Conservation (phyloP, 371 early-diverging fungal species). For the Chytridium lagenaria region DNA sequence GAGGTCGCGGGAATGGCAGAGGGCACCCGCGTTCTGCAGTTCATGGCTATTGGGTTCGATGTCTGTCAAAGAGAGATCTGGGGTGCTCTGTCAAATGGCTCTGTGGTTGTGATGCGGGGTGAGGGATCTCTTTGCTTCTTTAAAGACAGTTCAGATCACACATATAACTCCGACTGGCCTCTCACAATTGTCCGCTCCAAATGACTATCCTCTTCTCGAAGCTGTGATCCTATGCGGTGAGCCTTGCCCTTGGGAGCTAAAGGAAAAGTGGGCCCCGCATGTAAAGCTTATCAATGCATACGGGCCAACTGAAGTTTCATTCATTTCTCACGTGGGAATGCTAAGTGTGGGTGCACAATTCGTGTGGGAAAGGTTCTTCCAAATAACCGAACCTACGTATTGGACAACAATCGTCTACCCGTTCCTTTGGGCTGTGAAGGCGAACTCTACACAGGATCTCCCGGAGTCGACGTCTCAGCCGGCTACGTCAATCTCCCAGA, state of each 20-base stretch:
- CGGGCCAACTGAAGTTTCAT: conserved; percentile 25
- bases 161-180: conserved; percentile 22
- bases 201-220: neutral
- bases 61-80: conserved; percentile 21
- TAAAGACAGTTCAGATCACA: neutral
- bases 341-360: neutral
- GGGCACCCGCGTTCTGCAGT: conserved; percentile 18
- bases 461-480: conserved; percentile 22
- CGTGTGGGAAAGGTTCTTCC: conserved; percentile 15
- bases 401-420: conserved; percentile 18
- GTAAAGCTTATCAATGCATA: conserved; percentile 20
- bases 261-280: conserved; percentile 3
- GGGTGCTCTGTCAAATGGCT: conserved; percentile 11
- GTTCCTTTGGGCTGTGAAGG: conserved; percentile 35
- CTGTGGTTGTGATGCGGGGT: neutral
- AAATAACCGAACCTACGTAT: conserved; percentile 14
- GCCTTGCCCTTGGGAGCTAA: neutral
- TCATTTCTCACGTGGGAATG: neutral
- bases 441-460: conserved; percentile 33
- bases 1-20: neutral
- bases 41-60: conserved; percentile 26
- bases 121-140: neutral
- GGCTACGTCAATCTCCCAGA: conserved; percentile 41
- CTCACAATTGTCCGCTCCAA: neutral
- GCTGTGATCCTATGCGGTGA: conserved; percentile 9